phyloP scores from a whole-genome alignment of 192 early-diverging fungal genomes.

The Coemansia sp. region DNA sequence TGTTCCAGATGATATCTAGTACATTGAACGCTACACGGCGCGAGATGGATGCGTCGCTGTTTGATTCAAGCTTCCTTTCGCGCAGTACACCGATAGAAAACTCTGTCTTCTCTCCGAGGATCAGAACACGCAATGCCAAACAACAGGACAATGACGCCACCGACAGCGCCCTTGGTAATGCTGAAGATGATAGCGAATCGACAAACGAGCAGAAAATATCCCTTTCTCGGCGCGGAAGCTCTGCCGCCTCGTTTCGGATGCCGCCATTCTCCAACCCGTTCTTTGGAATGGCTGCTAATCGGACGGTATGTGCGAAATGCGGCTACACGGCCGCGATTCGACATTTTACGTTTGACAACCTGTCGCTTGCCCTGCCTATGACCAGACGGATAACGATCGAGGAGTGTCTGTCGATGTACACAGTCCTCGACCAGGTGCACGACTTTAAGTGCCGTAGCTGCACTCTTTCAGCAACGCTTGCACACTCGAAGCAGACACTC shows the following conservation, averaged over 20 bases:
- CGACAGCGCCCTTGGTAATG: background rate
- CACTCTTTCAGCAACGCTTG: constrained; percentile 55
- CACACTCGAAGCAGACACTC: constrained; percentile 12
- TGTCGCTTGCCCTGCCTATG: constrained; percentile 64
- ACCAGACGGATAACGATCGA: constrained; percentile 57
- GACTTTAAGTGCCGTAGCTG: constrained; percentile 71
- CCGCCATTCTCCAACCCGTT: constrained; percentile 45
- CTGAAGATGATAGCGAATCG: background rate
- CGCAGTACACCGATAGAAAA: constrained; percentile 25
- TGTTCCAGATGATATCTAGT: constrained; percentile 60
- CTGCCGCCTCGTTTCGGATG: constrained; percentile 15
- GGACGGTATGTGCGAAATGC: constrained; percentile 68
- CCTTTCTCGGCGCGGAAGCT: constrained; percentile 10
- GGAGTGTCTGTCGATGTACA: constrained; percentile 63
- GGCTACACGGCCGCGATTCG: constrained; percentile 73
- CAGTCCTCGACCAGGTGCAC: constrained; percentile 62
- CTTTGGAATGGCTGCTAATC: constrained; percentile 63
- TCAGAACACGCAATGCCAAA: background rate
- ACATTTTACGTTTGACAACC: constrained; percentile 70
- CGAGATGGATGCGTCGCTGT: constrained; percentile 31
- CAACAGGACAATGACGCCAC: background rate
- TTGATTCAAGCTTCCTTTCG: constrained; percentile 33
- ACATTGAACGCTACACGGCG: constrained; percentile 35
- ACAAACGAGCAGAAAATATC: background rate
- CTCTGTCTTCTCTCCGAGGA: constrained; percentile 20